Evolutionary conservation across 1,139 yeast species (phyloP).

Genomic region (Groenewaldozyma sp.): DNA sequence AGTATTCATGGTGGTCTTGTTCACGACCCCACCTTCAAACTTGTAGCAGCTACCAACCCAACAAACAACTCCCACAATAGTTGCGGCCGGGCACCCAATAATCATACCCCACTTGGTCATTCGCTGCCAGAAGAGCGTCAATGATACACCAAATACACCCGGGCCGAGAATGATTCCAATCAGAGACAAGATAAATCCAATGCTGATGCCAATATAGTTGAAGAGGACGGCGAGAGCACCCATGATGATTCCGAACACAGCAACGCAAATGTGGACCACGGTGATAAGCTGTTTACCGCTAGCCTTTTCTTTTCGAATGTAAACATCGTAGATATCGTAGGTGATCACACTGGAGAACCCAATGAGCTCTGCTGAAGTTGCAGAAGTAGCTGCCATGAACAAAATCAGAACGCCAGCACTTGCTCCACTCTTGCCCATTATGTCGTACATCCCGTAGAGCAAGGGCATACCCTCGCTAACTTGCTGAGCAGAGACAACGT

Average conservation of each 20-base stretch:
- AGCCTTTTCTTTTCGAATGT: conserved; percentile 61
- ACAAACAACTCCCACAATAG: conserved; percentile 35
- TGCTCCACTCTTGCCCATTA: conserved; percentile 80
- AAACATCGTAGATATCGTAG: conserved; percentile 70
- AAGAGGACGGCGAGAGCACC: conserved; percentile 77
- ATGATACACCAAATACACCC: conserved; percentile 67
- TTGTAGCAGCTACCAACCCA: conserved; percentile 39
- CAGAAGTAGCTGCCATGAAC: conserved; percentile 65
- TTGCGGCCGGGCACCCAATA: conserved; percentile 39
- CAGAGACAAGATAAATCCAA: conserved; percentile 57
- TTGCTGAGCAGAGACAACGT: conserved; percentile 48
- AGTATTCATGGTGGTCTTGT: conserved; percentile 59
- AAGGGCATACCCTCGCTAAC: conserved; percentile 70
- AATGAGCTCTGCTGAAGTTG: conserved; percentile 62
- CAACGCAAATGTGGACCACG: conserved; percentile 55
- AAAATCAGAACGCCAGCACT: conserved; percentile 68
- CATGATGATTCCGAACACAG: conserved; percentile 58
- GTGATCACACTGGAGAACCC: conserved; percentile 80
- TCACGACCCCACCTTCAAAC: conserved; percentile 35
- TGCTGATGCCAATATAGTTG: conserved; percentile 66
- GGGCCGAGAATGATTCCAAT: conserved; percentile 82
- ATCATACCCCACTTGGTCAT: conserved; percentile 42
- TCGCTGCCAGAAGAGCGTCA: conserved; percentile 56
- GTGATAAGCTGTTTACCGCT: conserved; percentile 58
- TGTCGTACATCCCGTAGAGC: conserved; percentile 76